These are phyloP conservation scores for Paraphoma chrysanthemicola DNA, from an alignment of 2,329 filamentous ascomycete genomes.

Conservation along the genomic window DNA sequence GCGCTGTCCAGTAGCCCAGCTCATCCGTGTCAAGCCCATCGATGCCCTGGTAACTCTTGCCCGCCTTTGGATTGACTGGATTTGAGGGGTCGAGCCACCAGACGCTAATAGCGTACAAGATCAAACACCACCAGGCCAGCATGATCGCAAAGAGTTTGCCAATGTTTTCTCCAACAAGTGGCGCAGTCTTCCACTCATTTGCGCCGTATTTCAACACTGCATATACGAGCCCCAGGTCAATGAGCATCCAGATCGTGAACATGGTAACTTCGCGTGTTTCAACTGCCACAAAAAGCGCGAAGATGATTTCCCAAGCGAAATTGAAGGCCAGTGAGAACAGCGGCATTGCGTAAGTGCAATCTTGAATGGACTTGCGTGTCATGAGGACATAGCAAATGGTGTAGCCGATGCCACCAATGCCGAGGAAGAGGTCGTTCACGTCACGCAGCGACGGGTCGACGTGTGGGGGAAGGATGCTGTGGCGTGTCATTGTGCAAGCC, in stretches of 20 bases:
- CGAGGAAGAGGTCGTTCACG: slow-evolving; percentile 18
- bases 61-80: slow-evolving; percentile 56
- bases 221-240: slow-evolving; percentile 59
- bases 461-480: slow-evolving; percentile 21
- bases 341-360: slow-evolving; percentile 59
- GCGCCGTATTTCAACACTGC: slow-evolving; percentile 54
- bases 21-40: slow-evolving; percentile 58
- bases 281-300: slow-evolving; percentile 57
- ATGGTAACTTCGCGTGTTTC: slow-evolving; percentile 52
- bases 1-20: slow-evolving; percentile 58
- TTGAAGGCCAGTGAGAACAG: slow-evolving; percentile 58
- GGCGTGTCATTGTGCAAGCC: background rate
- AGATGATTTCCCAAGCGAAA: slow-evolving; percentile 61
- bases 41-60: slow-evolving; percentile 37
- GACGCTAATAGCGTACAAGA: slow-evolving; percentile 53
- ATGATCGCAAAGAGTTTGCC: slow-evolving; percentile 46
- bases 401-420: slow-evolving; percentile 20
- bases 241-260: slow-evolving; percentile 58
- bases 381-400: slow-evolving; percentile 55
- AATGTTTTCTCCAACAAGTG: slow-evolving; percentile 53
- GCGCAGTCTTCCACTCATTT: slow-evolving; percentile 53
- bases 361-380: slow-evolving; percentile 54
- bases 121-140: slow-evolving; percentile 48
- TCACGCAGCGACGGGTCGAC: slow-evolving; percentile 17
- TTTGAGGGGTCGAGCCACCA: slow-evolving; percentile 57